Conservation (phyloP, 192 early-diverging fungal species). For the Coemansia sp. region DNA sequence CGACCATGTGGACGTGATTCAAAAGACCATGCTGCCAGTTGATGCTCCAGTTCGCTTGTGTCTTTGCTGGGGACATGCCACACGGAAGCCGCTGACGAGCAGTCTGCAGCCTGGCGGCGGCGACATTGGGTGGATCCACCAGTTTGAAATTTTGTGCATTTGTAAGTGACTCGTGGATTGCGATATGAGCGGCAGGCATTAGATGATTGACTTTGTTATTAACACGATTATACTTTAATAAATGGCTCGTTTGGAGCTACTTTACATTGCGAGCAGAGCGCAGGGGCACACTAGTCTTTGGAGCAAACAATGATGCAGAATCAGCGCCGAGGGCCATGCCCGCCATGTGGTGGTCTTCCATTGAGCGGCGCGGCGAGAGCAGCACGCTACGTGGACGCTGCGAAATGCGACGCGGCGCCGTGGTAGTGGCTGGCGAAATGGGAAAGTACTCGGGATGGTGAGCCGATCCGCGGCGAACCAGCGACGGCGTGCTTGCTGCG, state of each 20-base stretch:
- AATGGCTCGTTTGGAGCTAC: not conserved
- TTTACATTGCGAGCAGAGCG: slow-evolving; percentile 17
- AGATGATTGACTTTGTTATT: not conserved
- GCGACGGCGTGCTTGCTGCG: slow-evolving; percentile 37
- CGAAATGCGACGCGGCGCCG: slow-evolving; percentile 32
- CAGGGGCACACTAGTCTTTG: slow-evolving; percentile 31
- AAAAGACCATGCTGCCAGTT: slow-evolving; percentile 42
- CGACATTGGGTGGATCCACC: slow-evolving; percentile 31
- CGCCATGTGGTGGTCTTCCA: slow-evolving; percentile 46
- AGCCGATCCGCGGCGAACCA: slow-evolving; percentile 33
- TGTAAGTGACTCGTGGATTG: slow-evolving; percentile 50
- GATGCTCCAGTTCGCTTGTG: slow-evolving; percentile 31
- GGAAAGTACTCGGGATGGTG: slow-evolving; percentile 48
- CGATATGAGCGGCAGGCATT: slow-evolving; percentile 9
- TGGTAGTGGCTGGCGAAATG: not conserved
- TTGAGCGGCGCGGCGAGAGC: slow-evolving; percentile 51
- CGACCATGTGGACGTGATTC: slow-evolving; percentile 45
- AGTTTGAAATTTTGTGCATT: slow-evolving; percentile 42
- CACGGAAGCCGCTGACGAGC: slow-evolving; percentile 9
- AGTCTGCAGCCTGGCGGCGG: not conserved
- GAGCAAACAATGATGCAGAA: slow-evolving; percentile 26
- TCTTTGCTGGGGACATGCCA: slow-evolving; percentile 45
- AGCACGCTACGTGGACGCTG: slow-evolving; percentile 52
- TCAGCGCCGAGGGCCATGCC: slow-evolving; percentile 14
- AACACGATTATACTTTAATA: not conserved